Conservation (phyloP, 228 moss, liverwort and hornwort species). For the Sphagnum magellanicum region DNA sequence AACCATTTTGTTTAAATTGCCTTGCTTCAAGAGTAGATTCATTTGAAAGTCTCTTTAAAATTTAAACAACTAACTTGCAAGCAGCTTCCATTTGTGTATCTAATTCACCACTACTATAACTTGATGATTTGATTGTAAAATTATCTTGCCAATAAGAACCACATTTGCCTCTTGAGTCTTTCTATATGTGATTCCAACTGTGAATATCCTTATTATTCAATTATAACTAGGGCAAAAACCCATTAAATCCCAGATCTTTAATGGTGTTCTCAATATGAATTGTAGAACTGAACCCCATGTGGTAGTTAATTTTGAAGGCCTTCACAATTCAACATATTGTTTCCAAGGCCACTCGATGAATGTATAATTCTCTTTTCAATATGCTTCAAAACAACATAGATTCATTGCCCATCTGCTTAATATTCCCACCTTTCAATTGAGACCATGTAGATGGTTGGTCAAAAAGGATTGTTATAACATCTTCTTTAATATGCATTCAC, state of each 20-base stretch:
- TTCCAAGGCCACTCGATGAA: too few species aligned
- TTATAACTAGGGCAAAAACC: too few species aligned
- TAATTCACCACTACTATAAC: not conserved
- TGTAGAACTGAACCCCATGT: too few species aligned
- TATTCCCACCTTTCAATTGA: too few species aligned
- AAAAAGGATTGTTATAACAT: too few species aligned
- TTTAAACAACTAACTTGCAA: not conserved
- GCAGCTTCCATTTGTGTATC: not conserved
- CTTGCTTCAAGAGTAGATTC: not conserved
- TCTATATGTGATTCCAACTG: not conserved
- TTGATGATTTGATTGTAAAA: not conserved
- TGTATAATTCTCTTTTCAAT: constrained; percentile 5
- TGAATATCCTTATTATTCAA: too few species aligned
- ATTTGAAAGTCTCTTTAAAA: constrained; percentile 12
- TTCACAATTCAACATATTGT: too few species aligned
- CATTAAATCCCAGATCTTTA: too few species aligned
- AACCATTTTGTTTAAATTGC: not conserved
- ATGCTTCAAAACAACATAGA: constrained; percentile 1
- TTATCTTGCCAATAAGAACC: not conserved
- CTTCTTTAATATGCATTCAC: not conserved
- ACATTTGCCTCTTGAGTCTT: not conserved
- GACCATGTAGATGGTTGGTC: too few species aligned
- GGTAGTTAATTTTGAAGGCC: too few species aligned
- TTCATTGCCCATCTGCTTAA: too few species aligned
- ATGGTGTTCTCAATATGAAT: too few species aligned